Percentiles rank a stretch among this genome's conserved stretches.
These are phyloP conservation scores for Fonsecaea monophora DNA, from an alignment of 2,329 filamentous ascomycete species.

Conservation along the genomic window DNA sequence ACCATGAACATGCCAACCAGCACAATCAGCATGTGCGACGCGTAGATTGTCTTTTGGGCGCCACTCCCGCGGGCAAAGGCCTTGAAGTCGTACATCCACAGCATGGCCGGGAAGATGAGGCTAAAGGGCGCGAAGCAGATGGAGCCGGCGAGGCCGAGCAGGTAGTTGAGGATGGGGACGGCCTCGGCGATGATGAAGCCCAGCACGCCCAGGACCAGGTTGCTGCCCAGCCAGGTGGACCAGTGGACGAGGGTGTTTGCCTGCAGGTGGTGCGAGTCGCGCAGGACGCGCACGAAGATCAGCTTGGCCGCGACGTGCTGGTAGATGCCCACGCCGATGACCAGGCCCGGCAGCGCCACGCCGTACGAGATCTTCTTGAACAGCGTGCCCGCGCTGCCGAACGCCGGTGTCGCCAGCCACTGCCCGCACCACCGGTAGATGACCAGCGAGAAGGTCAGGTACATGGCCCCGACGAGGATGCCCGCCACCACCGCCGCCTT, in stretches of 20 bases:
- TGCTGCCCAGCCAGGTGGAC: slow-evolving; percentile 59
- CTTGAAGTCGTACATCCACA: slow-evolving; percentile 58
- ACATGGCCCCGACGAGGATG: slow-evolving; percentile 45
- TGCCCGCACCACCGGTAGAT: slow-evolving; percentile 58
- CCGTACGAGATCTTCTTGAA: slow-evolving; percentile 58
- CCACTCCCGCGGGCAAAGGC: slow-evolving; percentile 49
- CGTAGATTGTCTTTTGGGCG: slow-evolving; percentile 48
- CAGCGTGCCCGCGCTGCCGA: slow-evolving; percentile 53
- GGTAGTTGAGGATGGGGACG: slow-evolving; percentile 63
- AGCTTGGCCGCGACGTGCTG: slow-evolving; percentile 59
- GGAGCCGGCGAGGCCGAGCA: slow-evolving; percentile 59
- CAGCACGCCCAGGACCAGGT: slow-evolving; percentile 35
- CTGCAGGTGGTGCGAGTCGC: slow-evolving; percentile 59
- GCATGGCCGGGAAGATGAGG: slow-evolving; percentile 56
- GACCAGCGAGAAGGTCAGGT: slow-evolving; percentile 49
- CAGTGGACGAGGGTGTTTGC: slow-evolving; percentile 60
- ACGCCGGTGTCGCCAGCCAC: slow-evolving; percentile 55
- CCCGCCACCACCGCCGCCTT: slow-evolving; percentile 47
- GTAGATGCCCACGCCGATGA: slow-evolving; percentile 41
- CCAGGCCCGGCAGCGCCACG: slow-evolving; percentile 45
- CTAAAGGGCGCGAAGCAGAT: slow-evolving; percentile 61
- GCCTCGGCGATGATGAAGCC: slow-evolving; percentile 59
- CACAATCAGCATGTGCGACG: slow-evolving; percentile 53
- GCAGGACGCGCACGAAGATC: slow-evolving; percentile 62
- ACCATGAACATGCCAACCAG: slow-evolving; percentile 56